A percentile compares a stretch with the other conserved stretches of the same genome.
phyloP scores from a whole-genome alignment of 2,329 filamentous ascomycete genomes.

The Paradendryphiella salina region DNA sequence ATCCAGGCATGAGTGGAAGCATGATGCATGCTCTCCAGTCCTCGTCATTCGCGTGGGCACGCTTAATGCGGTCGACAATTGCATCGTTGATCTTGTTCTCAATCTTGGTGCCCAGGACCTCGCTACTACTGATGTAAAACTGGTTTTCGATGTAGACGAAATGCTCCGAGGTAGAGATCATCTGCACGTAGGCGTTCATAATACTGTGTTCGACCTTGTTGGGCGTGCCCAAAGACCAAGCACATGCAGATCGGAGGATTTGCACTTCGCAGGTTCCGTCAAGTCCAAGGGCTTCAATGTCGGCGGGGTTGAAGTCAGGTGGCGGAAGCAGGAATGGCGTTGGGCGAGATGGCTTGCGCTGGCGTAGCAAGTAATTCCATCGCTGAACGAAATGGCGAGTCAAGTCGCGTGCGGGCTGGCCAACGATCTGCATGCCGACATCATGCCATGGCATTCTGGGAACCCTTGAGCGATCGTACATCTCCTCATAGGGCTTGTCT shows the following conservation, averaged over 20 bases:
- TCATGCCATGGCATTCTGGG: conserved; percentile 99
- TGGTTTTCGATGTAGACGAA: conserved; percentile 99
- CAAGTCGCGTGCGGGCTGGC: conserved; percentile 89
- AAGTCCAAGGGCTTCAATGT: conserved; percentile 84
- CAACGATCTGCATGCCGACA: conserved; percentile 95
- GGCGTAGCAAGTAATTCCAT: conserved; percentile 95
- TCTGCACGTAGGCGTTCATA: conserved; percentile 90
- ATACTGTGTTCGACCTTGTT: conserved; percentile 91
- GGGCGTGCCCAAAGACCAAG: conserved; percentile 87
- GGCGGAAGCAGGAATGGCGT: conserved; percentile 92
- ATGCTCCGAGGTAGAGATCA: conserved; percentile 93
- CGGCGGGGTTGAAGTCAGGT: conserved; percentile 83
- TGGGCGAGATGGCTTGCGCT: conserved; percentile 88
- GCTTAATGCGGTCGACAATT: conserved; percentile 85
- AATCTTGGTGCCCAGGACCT: conserved; percentile 84
- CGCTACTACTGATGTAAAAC: conserved; percentile 93
- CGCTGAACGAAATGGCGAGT: conserved; percentile 96
- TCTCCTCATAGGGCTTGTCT: conserved; percentile 94
- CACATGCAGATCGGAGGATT: conserved; percentile 84
- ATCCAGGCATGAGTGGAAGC: conserved; percentile 96
- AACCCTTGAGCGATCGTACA: conserved; percentile 89
- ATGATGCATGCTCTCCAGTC: conserved; percentile 88
- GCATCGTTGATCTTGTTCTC: conserved; percentile 94
- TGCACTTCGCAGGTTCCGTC: conserved; percentile 96
- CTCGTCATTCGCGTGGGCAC: conserved; percentile 80